These are phyloP conservation scores for Trametes sp. DNA, from an alignment of 1,284 basidiomycete genomes.

Conservation along the genomic window DNA sequence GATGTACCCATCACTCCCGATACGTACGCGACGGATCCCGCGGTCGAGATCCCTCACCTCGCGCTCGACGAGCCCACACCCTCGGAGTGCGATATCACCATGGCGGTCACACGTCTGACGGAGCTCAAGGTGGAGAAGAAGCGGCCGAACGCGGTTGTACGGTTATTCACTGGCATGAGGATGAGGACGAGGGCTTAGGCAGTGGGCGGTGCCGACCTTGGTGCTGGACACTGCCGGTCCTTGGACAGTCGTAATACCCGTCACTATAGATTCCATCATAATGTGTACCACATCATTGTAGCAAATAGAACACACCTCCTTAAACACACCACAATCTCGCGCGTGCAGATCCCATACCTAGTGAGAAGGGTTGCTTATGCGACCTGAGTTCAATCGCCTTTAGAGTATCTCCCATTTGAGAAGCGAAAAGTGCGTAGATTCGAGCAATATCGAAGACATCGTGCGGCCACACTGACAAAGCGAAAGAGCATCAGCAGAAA, in stretches of 20 bases:
- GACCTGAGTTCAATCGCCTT: too few species aligned
- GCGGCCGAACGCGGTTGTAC: constrained; percentile 18
- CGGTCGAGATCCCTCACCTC: constrained; percentile 24
- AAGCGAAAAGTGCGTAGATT: constrained; percentile 3
- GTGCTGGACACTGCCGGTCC: constrained; percentile 24
- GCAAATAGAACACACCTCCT: constrained; percentile 9
- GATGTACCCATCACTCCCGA: constrained; percentile 34
- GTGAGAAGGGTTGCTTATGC: too few species aligned
- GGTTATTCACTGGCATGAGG: constrained; percentile 29
- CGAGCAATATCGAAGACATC: constrained; percentile 17
- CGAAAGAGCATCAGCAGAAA: constrained; percentile 12
- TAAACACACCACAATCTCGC: neutral
- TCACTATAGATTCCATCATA: neutral
- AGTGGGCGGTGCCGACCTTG: constrained; percentile 2
- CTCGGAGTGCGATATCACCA: constrained; percentile 19
- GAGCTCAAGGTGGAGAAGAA: constrained; percentile 25
- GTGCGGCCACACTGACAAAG: constrained; percentile 8
- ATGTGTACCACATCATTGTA: constrained; percentile 4
- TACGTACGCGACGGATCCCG: constrained; percentile 19
- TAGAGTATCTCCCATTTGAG: neutral
- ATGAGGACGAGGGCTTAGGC: constrained; percentile 20
- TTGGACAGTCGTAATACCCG: neutral
- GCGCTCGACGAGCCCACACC: constrained; percentile 18
- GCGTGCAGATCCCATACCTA: too few species aligned
- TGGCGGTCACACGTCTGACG: constrained; percentile 12